phyloP scores from a whole-genome alignment of 345 rosid species.

The Gossypium australe region DNA sequence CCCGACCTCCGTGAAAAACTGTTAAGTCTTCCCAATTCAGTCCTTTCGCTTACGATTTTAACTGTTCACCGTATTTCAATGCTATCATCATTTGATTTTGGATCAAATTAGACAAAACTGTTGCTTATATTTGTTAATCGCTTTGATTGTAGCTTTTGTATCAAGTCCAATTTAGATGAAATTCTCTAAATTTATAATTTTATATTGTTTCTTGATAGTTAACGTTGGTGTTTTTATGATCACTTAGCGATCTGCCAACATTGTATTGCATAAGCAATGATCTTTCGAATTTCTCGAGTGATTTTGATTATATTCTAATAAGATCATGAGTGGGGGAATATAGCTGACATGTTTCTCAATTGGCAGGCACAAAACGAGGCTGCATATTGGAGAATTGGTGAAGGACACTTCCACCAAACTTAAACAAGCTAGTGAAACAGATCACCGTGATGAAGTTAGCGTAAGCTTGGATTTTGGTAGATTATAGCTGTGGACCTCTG shows the following conservation, averaged over 20 bases:
- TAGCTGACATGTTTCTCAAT: background rate
- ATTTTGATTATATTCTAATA: background rate
- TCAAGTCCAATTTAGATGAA: background rate
- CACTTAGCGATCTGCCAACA: background rate
- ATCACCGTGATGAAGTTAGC: background rate
- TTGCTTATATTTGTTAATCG: background rate
- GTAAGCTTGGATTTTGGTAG: background rate
- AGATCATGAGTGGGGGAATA: background rate
- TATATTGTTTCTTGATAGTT: too few species aligned
- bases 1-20: background rate
- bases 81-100: background rate
- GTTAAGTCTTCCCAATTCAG: background rate
- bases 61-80: background rate
- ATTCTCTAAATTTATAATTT: too few species aligned
- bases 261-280: background rate
- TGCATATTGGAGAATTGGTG: background rate
- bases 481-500: background rate
- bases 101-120: background rate
- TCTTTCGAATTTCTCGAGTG: background rate
- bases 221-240: background rate
- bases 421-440: background rate
- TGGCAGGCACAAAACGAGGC: background rate
- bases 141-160: background rate
- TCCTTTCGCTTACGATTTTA: background rate
- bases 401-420: background rate